phyloP scores from a whole-genome alignment of 345 rosid species.

The Adansonia digitata region DNA sequence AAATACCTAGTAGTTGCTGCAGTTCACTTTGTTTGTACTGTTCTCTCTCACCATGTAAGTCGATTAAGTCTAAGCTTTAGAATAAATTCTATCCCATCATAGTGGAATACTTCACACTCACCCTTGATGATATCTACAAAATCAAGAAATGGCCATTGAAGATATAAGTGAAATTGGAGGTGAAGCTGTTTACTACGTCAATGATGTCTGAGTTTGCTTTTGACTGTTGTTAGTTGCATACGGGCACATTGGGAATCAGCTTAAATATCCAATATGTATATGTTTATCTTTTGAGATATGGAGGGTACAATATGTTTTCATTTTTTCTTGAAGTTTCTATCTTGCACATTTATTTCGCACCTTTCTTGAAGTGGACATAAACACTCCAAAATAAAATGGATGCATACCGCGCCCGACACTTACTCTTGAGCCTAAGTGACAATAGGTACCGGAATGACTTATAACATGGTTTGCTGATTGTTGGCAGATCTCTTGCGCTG shows the following conservation, averaged over 20 bases:
- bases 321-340: background rate
- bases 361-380: background rate
- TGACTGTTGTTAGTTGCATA: background rate
- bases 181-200: background rate
- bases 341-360: background rate
- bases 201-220: background rate
- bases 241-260: background rate
- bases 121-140: background rate
- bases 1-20: slow-evolving; percentile 91
- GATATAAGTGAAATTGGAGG: background rate
- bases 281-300: background rate
- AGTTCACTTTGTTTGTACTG: slow-evolving; percentile 84
- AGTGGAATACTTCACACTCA: background rate
- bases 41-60: slow-evolving; percentile 81
- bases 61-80: slow-evolving; percentile 11
- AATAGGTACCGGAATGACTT: background rate
- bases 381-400: background rate
- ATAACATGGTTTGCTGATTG: background rate
- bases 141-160: background rate
- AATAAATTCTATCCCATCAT: background rate
- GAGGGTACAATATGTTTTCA: background rate
- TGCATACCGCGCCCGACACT: background rate
- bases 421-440: background rate
- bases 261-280: background rate
- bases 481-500: background rate